Evolutionary conservation across 495 filamentous ascomycete genomes (phyloP), one percentile per base, ranked within the genome.

Genomic region (Penicillium macrosclerotiorum): DNA sequence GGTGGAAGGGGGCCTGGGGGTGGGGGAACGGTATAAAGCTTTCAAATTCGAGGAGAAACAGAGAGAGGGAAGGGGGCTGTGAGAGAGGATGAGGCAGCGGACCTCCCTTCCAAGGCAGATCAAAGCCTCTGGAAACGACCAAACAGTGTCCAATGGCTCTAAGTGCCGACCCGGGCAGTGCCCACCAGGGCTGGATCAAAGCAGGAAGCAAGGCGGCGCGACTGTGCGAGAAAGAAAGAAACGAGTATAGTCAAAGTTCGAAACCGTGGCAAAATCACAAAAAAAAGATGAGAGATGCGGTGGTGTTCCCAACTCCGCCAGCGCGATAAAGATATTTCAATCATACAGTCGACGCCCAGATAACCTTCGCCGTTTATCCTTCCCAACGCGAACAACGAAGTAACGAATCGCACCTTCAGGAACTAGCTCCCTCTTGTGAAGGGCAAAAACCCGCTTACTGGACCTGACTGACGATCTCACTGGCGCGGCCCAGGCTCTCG

Each of bases 391-490:
- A n/a, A n/a, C n/a, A n/a, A n/a, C n/a, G n/a, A n/a, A n/a, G n/a
- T n/a, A n/a, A n/a, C n/a, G n/a, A n/a, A n/a, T n/a, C n/a, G n/a
- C n/a, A n/a, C n/a, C n/a, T n/a, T n/a, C n/a, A n/a, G n/a, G n/a
- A n/a, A n/a, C n/a, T n/a, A n/a, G n/a, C n/a, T n/a, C n/a, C n/a
- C n/a, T n/a, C n/a, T n/a, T n/a, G n/a, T n/a, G n/a, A n/a, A n/a
- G 17, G 25, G 14, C 22, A 6, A 29, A 12, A 18, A 22, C 6
- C 8, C 11, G 26, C 36, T 73, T 78, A 96, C 81, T 96, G 91
- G 47, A 96, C 90, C 67, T 96, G 89, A 65, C 84, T 88, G 56
- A 99, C 93, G 72, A 99, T 97, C 77, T 99, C 94, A 60, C 80
- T 90, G 32, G 93, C 93, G 59, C 85, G 84, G 45, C 76, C 68